A percentile compares a stretch with the other conserved stretches of the same genome.
These are phyloP conservation scores for Aspergillus ibericus DNA, from an alignment of 2,329 filamentous ascomycete genomes.

Conservation along the genomic window DNA sequence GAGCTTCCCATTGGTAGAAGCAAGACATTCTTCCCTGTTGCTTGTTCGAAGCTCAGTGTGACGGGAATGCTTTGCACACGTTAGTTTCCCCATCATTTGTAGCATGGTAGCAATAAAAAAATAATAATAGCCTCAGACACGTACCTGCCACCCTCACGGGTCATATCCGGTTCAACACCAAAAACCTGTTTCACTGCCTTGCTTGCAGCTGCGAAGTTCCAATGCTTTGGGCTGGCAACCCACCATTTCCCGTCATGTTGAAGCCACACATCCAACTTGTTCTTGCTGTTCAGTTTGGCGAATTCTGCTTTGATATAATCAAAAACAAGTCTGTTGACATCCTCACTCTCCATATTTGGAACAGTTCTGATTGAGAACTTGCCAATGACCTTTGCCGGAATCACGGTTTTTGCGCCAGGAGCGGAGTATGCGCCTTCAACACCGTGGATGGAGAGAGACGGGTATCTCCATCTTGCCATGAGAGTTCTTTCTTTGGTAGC, in stretches of 20 bases:
- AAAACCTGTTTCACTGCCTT: constrained; percentile 97
- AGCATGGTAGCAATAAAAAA: background rate
- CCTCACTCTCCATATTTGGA: constrained; percentile 91
- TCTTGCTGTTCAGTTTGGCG: constrained; percentile 86
- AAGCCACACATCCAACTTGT: constrained; percentile 76
- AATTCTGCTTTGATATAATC: constrained; percentile 82
- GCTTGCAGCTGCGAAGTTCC: constrained; percentile 93
- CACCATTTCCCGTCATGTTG: constrained; percentile 98
- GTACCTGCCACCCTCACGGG: constrained; percentile 87
- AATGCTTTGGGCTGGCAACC: constrained; percentile 96
- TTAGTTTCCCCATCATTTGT: constrained; percentile 22
- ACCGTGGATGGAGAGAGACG: constrained; percentile 90
- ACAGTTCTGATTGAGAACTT: constrained; percentile 99
- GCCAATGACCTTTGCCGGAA: constrained; percentile 94
- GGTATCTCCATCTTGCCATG: constrained; percentile 95
- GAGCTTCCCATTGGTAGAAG: constrained; percentile 96
- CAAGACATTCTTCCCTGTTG: constrained; percentile 95
- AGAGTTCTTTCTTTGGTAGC: constrained; percentile 87
- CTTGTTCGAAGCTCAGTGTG: constrained; percentile 94
- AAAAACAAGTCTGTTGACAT: constrained; percentile 82
- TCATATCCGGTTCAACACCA: constrained; percentile 90
- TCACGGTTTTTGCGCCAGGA: constrained; percentile 95
- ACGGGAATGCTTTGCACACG: constrained; percentile 77
- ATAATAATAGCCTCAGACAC: constrained; percentile 29
- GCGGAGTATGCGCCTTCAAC: constrained; percentile 93